phyloP scores from a whole-genome alignment of 1,139 yeast species.

The Suhomyces yuchorum region DNA sequence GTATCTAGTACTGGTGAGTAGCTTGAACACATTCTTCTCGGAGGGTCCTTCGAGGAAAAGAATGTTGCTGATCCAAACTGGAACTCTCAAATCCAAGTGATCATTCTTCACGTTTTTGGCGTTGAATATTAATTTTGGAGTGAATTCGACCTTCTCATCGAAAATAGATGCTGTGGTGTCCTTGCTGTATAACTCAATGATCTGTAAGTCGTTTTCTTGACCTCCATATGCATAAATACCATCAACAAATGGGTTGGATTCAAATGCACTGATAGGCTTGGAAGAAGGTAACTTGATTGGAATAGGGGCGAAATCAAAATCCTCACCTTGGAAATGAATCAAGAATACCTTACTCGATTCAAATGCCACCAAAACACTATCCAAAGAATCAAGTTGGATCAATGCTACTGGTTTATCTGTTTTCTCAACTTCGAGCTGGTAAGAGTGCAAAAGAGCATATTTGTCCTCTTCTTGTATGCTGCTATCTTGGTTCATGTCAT shows the following conservation, averaged over 20 bases:
- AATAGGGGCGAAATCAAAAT: conserved; percentile 34
- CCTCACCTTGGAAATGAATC: conserved; percentile 34
- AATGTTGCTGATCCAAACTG: conserved; percentile 62
- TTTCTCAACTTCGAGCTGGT: conserved; percentile 25
- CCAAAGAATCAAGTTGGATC: conserved; percentile 28
- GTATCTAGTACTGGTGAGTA: conserved; percentile 66
- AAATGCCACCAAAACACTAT: conserved; percentile 40
- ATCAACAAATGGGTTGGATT: conserved; percentile 43
- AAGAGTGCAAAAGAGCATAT: conserved; percentile 27
- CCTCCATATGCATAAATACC: conserved; percentile 73
- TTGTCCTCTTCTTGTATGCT: conserved; percentile 16
- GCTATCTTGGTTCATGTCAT: conserved; percentile 27
- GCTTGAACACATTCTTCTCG: conserved; percentile 35
- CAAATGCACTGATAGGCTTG: conserved; percentile 51
- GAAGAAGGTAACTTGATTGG: conserved; percentile 32
- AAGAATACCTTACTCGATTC: conserved; percentile 55
- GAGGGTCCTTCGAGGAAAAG: conserved; percentile 41
- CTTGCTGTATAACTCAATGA: conserved; percentile 44
- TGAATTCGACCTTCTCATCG: conserved; percentile 19
- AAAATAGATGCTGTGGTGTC: conserved; percentile 22
- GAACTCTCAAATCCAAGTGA: conserved; percentile 63
- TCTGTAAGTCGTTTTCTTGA: conserved; percentile 64
- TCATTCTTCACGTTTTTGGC: conserved; percentile 70
- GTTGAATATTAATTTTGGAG: conserved; percentile 44
- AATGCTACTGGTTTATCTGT: conserved; percentile 40